Evolutionary conservation across 148 eudicot genomes (phyloP).

Genomic region (Oxyria digyna): DNA sequence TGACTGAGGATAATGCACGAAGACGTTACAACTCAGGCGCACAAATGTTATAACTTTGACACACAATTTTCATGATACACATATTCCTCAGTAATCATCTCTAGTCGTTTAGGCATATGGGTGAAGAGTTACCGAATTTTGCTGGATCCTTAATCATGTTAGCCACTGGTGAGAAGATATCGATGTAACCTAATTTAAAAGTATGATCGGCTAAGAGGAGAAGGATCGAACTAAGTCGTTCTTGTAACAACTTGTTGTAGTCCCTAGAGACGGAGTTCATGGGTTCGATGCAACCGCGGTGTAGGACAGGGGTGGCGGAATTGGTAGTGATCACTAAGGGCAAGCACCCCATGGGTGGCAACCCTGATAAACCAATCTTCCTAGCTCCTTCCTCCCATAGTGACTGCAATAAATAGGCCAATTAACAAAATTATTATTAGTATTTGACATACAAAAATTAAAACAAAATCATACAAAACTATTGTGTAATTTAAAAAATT

Average conservation of each 20-base stretch:
- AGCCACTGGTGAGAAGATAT: background rate
- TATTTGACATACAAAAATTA: too few relatives aligned
- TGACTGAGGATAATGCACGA: too few relatives aligned
- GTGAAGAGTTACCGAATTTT: background rate
- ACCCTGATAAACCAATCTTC: slow-evolving; percentile 42
- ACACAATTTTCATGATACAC: too few relatives aligned
- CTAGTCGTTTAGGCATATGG: background rate
- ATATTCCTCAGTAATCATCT: too few relatives aligned
- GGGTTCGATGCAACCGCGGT: slow-evolving; percentile 31
- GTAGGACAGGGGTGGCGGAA: slow-evolving; percentile 3
- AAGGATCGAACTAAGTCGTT: background rate
- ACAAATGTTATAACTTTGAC: too few relatives aligned
- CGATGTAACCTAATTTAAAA: background rate
- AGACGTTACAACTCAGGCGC: too few relatives aligned
- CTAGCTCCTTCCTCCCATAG: slow-evolving; percentile 46
- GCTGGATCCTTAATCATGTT: background rate
- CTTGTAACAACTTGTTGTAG: slow-evolving; percentile 30
- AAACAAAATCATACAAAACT: too few relatives aligned
- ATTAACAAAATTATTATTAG: too few relatives aligned
- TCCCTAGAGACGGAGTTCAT: slow-evolving; percentile 21
- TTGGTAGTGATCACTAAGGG: slow-evolving; percentile 52
- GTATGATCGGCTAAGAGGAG: background rate
- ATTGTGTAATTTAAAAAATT: too few relatives aligned
- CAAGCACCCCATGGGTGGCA: slow-evolving; percentile 76
- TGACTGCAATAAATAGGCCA: slow-evolving; percentile 23